Base-by-base conservation (phyloP, 1,284 basidiomycete genomes). In the Moesziomyces parantarcticus region DNA sequence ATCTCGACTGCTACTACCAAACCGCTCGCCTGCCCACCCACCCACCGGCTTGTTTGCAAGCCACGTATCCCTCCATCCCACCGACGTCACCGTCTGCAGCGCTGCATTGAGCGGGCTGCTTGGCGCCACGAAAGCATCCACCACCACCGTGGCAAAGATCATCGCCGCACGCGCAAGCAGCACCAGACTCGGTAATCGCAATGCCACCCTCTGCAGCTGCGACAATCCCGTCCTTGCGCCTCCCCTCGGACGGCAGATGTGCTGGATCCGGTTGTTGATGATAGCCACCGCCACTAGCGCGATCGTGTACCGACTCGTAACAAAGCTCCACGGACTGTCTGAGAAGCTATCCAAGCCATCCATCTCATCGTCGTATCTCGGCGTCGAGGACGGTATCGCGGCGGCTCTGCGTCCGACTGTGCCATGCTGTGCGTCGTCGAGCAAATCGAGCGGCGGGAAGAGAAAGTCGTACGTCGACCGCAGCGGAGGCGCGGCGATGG, bases 241-340 rank as follows among this genome's bases (percentile, higher is more conserved):
- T 5, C 71, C 67, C 4, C 76, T 44, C 10, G 80, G 79, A 1
- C 79, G 61, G 55, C 80, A 82, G 42, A 82, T 75, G 56, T 82
- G 79, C 29, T 79, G 75, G 8, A 82, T 76, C 4, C 80, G 69
- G 43, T 82, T 81, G 45, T 71, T 72, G 41, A 80, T 34, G 23
- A 80, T 68, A 8, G 73, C 76, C 40, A 80, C 70, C 22, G 68
- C 49, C 23, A 75, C 50, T n/a, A 82, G 60, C 3, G 74, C 69
- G 22, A 77, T 32, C 8, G 74, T 55, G 40, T 79, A 82, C 3
- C 79, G 76, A 20, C 79, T 80, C 32, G 70, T 66, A 20, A 81
- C 44, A 36, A 81, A 81, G 49, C 69, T 71, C 69, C 76, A 74
- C 0, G 78, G 74, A 25, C 67, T 75, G 42, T 77, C 71, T 16